Conservation (phyloP, 2,329 filamentous ascomycete species). For the Pseudogymnoascus pannorum region DNA sequence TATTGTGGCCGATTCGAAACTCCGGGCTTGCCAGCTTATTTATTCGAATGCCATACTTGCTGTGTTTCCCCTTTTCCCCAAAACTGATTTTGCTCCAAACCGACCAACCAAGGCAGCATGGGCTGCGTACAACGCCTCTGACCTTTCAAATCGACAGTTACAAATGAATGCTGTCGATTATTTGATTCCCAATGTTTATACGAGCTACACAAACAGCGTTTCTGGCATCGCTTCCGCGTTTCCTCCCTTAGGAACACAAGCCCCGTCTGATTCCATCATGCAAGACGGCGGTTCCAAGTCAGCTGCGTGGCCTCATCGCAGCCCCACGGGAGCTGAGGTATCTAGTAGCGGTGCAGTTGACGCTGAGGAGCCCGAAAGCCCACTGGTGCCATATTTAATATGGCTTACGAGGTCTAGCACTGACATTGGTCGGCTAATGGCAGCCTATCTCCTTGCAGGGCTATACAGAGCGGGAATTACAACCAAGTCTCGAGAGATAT, state of each 20-base stretch:
- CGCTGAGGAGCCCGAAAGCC: conserved; percentile 57
- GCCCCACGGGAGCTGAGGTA: not conserved
- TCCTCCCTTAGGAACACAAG: conserved; percentile 3
- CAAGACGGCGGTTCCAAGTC: conserved; percentile 17
- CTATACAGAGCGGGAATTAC: conserved; percentile 63
- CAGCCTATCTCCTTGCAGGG: conserved; percentile 60
- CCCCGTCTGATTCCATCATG: conserved; percentile 8
- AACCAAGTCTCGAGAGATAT: conserved; percentile 54
- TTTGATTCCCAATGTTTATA: conserved; percentile 44
- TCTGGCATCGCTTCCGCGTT: conserved; percentile 22
- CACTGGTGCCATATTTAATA: conserved; percentile 67
- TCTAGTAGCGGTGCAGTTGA: conserved; percentile 28
- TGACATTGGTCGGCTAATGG: conserved; percentile 57
- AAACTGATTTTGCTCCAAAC: conserved; percentile 42
- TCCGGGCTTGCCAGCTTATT: conserved; percentile 64
- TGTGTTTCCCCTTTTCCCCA: conserved; percentile 51
- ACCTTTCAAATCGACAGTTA: conserved; percentile 30
- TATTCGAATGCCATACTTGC: conserved; percentile 62
- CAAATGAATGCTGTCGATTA: conserved; percentile 54
- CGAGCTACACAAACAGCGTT: conserved; percentile 38
- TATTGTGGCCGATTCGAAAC: conserved; percentile 72
- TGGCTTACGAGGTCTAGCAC: conserved; percentile 50
- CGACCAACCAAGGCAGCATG: conserved; percentile 44
- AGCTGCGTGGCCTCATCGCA: conserved; percentile 17
- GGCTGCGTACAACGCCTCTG: conserved; percentile 46